Evolutionary conservation across 805 yeast species (phyloP).

Genomic region (Wickerhamomyces chambardii): DNA sequence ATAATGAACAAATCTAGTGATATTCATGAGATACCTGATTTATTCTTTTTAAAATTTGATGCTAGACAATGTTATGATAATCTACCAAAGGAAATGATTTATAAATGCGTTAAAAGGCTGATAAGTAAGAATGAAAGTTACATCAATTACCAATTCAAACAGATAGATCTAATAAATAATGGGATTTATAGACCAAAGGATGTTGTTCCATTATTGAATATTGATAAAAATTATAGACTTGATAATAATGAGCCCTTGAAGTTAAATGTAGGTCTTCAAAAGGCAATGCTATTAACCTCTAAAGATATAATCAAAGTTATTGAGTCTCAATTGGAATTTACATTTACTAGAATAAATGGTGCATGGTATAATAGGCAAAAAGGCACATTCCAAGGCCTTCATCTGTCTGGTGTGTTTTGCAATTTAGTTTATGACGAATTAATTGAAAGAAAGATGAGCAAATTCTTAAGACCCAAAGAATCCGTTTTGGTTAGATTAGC

Average conservation of each 20-base stretch:
- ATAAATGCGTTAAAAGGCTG: constrained; percentile 23
- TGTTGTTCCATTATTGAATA: no score
- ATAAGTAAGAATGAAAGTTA: constrained; percentile 13
- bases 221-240: no score
- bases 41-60: constrained; percentile 64
- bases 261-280: not conserved
- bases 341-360: constrained; percentile 31
- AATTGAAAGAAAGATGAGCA: constrained; percentile 26
- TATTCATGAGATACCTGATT: constrained; percentile 18
- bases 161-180: not conserved
- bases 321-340: constrained; percentile 41
- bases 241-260: not conserved
- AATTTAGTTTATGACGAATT: constrained; percentile 63
- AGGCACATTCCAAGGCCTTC: constrained; percentile 85
- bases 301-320: constrained; percentile 36
- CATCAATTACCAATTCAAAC: no score
- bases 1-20: constrained; percentile 11
- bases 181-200: not conserved
- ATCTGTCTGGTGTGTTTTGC: constrained; percentile 66
- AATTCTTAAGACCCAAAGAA: constrained; percentile 12
- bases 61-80: constrained; percentile 71
- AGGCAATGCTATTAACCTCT: not conserved
- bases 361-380: constrained; percentile 35
- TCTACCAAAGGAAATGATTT: constrained; percentile 38
- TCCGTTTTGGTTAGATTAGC: constrained; percentile 54